Evolutionary conservation across 176 grass and related monocot genomes (phyloP).

Genomic region (Oryza longistaminata): DNA sequence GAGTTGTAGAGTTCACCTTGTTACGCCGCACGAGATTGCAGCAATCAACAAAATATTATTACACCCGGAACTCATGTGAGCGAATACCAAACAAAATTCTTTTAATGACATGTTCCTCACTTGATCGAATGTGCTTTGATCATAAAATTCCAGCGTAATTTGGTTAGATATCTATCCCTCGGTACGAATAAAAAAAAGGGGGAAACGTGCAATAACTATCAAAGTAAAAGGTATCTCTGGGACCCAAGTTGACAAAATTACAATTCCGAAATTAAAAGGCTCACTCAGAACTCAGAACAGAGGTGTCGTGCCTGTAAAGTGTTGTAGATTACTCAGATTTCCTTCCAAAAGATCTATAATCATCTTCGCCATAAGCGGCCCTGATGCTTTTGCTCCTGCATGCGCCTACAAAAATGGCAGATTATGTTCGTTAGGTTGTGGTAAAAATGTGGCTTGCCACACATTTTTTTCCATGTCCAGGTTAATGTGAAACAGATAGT

Average conservation of each 20-base stretch:
- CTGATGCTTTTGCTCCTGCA: slow-evolving; percentile 65
- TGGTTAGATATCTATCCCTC: slow-evolving; percentile 2
- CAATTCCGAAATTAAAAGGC: neutral
- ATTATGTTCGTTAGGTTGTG: neutral
- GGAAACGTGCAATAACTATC: neutral
- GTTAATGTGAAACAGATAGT: slow-evolving; percentile 20
- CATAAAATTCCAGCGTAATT: slow-evolving; percentile 10
- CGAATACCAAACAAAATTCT: neutral
- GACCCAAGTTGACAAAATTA: slow-evolving; percentile 26
- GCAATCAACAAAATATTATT: slow-evolving; percentile 24
- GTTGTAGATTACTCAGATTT: slow-evolving; percentile 15
- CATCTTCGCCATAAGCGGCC: slow-evolving; percentile 53
- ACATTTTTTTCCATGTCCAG: neutral
- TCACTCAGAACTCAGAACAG: neutral
- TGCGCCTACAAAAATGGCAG: slow-evolving; percentile 45
- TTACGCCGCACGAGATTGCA: neutral
- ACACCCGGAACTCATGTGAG: neutral
- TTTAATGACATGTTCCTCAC: neutral
- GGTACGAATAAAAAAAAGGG: slow-evolving; percentile 3
- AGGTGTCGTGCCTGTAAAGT: slow-evolving; percentile 4
- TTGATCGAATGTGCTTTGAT: neutral
- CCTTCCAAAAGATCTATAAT: slow-evolving; percentile 8
- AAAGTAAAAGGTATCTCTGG: neutral
- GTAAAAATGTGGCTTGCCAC: neutral
- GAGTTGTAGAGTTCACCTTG: neutral